Conservation (phyloP, 495 filamentous ascomycete genomes). For the Talaromyces liani region DNA sequence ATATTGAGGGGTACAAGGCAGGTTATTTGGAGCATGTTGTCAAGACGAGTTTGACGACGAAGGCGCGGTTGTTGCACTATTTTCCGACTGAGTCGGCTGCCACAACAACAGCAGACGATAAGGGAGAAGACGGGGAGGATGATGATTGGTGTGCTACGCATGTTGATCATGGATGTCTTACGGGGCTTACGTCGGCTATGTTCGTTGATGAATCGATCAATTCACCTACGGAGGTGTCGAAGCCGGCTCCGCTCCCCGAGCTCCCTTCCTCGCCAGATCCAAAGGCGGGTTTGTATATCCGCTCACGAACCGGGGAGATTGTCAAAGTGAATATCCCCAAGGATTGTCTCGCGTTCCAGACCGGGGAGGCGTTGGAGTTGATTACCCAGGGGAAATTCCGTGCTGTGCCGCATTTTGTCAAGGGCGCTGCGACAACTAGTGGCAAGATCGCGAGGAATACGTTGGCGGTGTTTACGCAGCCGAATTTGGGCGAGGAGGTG, state of each 20-base stretch:
- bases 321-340: conserved; percentile 85
- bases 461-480: conserved; percentile 94
- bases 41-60: conserved; percentile 75
- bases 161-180: conserved; percentile 87
- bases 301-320: conserved; percentile 66
- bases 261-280: conserved; percentile 70
- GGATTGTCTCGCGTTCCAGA: conserved; percentile 93
- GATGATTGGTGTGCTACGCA: conserved; percentile 98
- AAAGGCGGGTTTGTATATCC: conserved; percentile 82
- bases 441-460: conserved; percentile 76
- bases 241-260: conserved; percentile 51
- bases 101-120: conserved; percentile 8
- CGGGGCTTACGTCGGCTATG: conserved; percentile 90
- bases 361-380: conserved; percentile 80
- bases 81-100: conserved; percentile 42
- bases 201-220: conserved; percentile 73
- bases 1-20: conserved; percentile 64
- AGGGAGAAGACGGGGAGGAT: conserved; percentile 28
- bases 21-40: conserved; percentile 86
- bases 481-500: conserved; percentile 82
- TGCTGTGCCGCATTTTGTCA: conserved; percentile 94
- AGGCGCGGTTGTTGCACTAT: conserved; percentile 90
- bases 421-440: conserved; percentile 43
- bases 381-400: conserved; percentile 85
- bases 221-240: conserved; percentile 27